phyloP scores from a whole-genome alignment of 2,329 filamentous ascomycete species.

The Colletotrichum australisinense region DNA sequence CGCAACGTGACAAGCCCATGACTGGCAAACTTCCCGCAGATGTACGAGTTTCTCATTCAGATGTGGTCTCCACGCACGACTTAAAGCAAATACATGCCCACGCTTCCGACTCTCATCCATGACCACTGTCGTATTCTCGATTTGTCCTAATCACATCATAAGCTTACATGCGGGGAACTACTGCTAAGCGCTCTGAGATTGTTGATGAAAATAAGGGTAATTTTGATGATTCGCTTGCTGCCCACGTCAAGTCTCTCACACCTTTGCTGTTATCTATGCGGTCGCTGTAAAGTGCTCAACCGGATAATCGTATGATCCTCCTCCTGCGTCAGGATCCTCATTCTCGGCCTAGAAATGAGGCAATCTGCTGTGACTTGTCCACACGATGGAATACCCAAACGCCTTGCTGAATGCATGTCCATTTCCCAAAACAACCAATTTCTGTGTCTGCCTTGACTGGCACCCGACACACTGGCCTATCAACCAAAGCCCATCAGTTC shows the following conservation, averaged over 20 bases:
- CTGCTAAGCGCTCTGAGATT: neutral
- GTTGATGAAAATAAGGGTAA: neutral
- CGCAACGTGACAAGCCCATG: neutral
- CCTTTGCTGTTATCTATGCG: neutral
- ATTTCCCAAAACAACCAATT: neutral
- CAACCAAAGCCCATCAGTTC: neutral
- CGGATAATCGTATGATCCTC: neutral
- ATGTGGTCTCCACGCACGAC: neutral
- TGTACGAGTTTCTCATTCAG: neutral
- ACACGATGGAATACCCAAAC: neutral
- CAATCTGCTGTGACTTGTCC: neutral
- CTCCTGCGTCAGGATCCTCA: neutral
- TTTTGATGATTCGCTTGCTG: neutral
- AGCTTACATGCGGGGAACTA: neutral
- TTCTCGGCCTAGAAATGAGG: neutral
- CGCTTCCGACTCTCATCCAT: neutral
- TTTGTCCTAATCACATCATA: neutral
- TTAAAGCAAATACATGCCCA: neutral
- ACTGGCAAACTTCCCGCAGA: neutral
- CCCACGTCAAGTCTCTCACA: neutral
- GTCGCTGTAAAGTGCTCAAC: neutral
- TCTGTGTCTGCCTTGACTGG: neutral
- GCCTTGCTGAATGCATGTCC: constrained; percentile 27
- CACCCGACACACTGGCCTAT: neutral
- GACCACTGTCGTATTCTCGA: neutral